These are phyloP conservation scores for Neofusicoccum kwambonambiense DNA, from an alignment of 2,329 filamentous ascomycete species.

Conservation along the genomic window DNA sequence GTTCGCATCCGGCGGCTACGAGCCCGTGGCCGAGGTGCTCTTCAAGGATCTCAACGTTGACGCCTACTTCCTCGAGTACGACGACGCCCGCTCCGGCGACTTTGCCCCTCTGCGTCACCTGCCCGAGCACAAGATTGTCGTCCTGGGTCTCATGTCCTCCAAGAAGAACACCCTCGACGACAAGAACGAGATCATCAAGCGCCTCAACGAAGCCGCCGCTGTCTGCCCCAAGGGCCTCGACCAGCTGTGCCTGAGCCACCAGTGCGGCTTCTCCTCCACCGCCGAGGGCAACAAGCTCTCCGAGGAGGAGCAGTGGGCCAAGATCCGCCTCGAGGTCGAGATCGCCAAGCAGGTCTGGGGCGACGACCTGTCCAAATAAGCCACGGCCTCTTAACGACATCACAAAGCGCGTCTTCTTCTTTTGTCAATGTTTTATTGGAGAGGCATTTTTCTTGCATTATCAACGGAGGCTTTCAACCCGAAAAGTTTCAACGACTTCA, in stretches of 20 bases:
- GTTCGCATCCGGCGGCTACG: conserved; percentile 60
- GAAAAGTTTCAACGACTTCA: conserved; percentile 17
- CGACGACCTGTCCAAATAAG: conserved; percentile 39
- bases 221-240: conserved; percentile 54
- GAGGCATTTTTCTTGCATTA: neutral
- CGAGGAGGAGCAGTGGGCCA: conserved; percentile 59
- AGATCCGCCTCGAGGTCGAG: conserved; percentile 54
- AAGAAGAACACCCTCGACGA: conserved; percentile 60
- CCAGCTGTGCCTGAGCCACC: conserved; percentile 57
- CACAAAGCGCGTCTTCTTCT: neutral
- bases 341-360: conserved; percentile 60
- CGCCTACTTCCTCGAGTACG: conserved; percentile 61
- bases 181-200: conserved; percentile 40
- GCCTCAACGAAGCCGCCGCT: conserved; percentile 37
- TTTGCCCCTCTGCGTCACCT: conserved; percentile 56
- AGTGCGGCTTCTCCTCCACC: conserved; percentile 59
- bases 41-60: conserved; percentile 58
- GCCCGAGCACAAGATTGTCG: conserved; percentile 55
- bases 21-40: conserved; percentile 57
- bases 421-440: neutral
- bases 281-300: conserved; percentile 57
- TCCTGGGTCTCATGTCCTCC: conserved; percentile 55
- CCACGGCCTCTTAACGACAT: neutral
- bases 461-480: neutral
- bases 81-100: conserved; percentile 56